Conservation (phyloP, 176 grass and related monocot genomes). For the Oryza glumipatula region DNA sequence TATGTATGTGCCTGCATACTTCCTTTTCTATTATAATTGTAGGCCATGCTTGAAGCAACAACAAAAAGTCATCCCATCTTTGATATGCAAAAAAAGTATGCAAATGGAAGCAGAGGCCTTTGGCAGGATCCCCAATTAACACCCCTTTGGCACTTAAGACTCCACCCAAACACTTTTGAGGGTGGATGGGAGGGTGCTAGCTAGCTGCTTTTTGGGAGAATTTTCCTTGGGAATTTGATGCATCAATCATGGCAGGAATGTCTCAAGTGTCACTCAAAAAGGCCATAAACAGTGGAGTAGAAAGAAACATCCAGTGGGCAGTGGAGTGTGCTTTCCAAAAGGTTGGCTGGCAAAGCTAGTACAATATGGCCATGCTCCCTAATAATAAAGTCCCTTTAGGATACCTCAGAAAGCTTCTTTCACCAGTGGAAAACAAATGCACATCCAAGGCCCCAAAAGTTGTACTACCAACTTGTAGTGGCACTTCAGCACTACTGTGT, state of each 20-base stretch:
- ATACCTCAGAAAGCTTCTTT: slow-evolving; percentile 29
- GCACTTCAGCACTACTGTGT: background rate
- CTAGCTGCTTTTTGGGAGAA: slow-evolving; percentile 31
- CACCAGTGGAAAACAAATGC: slow-evolving; percentile 22
- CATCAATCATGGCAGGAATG: slow-evolving; percentile 37
- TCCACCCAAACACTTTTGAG: slow-evolving; percentile 36
- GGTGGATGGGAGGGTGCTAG: background rate
- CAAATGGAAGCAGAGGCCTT: slow-evolving; percentile 35
- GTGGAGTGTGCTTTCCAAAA: slow-evolving; percentile 41
- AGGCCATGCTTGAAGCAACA: slow-evolving; percentile 59
- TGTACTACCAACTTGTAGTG: slow-evolving; percentile 21
- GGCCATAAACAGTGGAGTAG: slow-evolving; percentile 24
- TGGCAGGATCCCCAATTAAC: slow-evolving; percentile 33
- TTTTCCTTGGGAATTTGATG: slow-evolving; percentile 42
- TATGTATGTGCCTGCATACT: background rate
- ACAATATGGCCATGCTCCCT: slow-evolving; percentile 16
- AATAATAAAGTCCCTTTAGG: slow-evolving; percentile 33
- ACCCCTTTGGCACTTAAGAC: slow-evolving; percentile 41
- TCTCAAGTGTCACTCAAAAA: slow-evolving; percentile 26
- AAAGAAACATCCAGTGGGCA: slow-evolving; percentile 10
- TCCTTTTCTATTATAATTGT: background rate
- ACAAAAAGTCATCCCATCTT: slow-evolving; percentile 2
- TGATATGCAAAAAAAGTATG: slow-evolving; percentile 17
- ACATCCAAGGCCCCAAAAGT: slow-evolving; percentile 25
- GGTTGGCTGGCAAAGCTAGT: slow-evolving; percentile 31